phyloP scores from a whole-genome alignment of 1,284 basidiomycete species.

The Marasmius tenuissimus region DNA sequence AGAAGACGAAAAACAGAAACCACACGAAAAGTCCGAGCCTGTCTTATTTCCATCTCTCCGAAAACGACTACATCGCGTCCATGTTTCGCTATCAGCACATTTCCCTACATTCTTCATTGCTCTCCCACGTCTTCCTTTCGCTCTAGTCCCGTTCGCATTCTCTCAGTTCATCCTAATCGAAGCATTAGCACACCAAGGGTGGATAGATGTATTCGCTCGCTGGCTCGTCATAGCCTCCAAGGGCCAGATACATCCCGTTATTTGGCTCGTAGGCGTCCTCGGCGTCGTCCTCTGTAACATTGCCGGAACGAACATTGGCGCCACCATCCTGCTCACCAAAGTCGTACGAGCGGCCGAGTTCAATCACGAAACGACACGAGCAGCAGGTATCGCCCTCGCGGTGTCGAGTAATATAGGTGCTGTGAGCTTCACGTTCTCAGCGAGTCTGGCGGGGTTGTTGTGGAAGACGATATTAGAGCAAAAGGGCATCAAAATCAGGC shows the following conservation, averaged over 20 bases:
- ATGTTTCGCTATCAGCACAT: conserved; percentile 29
- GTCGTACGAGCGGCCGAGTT: conserved; percentile 39
- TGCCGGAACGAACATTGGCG: conserved; percentile 94
- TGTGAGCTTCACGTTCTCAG: conserved; percentile 88
- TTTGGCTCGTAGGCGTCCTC: conserved; percentile 59
- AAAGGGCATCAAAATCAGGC: conserved; percentile 73
- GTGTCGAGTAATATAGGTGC: conserved; percentile 90
- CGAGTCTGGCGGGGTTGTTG: conserved; percentile 87
- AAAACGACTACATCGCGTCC: conserved; percentile 19
- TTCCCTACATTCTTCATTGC: conserved; percentile 81
- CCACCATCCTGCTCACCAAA: conserved; percentile 84
- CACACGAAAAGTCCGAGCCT: conserved; percentile 4
- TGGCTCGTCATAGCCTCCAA: conserved; percentile 63
- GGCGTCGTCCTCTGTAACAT: conserved; percentile 85
- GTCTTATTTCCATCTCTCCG: conserved; percentile 17
- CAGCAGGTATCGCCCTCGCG: conserved; percentile 46
- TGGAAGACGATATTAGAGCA: conserved; percentile 83
- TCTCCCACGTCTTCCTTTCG: conserved; percentile 72
- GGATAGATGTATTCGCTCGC: conserved; percentile 83
- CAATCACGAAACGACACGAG: conserved; percentile 30
- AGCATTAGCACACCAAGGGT: conserved; percentile 81
- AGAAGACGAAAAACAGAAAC: not conserved
- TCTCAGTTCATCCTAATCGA: conserved; percentile 96
- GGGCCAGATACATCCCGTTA: conserved; percentile 45
- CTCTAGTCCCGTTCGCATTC: conserved; percentile 90